Evolutionary conservation across 441 rosid species (phyloP).

Genomic region (Adansonia gregorii): DNA sequence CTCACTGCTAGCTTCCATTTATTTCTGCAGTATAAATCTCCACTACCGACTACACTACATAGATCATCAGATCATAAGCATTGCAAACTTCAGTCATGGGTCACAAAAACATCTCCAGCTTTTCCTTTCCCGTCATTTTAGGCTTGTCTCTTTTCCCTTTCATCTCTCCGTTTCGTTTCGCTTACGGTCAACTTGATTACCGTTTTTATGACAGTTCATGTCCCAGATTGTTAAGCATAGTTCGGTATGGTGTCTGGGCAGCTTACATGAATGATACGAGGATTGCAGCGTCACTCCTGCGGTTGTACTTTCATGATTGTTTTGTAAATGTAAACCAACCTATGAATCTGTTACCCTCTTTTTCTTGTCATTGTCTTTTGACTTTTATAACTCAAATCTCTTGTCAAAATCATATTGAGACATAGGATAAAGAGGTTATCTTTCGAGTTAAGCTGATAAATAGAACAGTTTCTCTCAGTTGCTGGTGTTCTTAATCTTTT

Average conservation of each 20-base stretch:
- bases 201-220: slow-evolving; percentile 63
- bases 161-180: slow-evolving; percentile 33
- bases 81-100: slow-evolving; percentile 38
- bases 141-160: slow-evolving; percentile 27
- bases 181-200: slow-evolving; percentile 44
- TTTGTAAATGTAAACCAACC: slow-evolving; percentile 53
- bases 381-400: background rate
- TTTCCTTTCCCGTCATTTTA: slow-evolving; percentile 19
- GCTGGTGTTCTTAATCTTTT: background rate
- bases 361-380: background rate
- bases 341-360: background rate
- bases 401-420: background rate
- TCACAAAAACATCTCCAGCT: slow-evolving; percentile 34
- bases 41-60: background rate
- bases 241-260: slow-evolving; percentile 55
- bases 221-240: slow-evolving; percentile 68
- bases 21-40: slow-evolving; percentile 31
- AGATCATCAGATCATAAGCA: background rate
- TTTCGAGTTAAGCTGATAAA: background rate
- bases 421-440: background rate
- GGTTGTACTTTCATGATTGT: slow-evolving; percentile 83
- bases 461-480: background rate
- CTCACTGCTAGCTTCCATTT: background rate
- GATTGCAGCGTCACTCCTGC: slow-evolving; percentile 85
- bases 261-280: slow-evolving; percentile 66